These are phyloP conservation scores for Aspergillus sclerotialis DNA, from an alignment of 2,329 filamentous ascomycete species.

Conservation along the genomic window DNA sequence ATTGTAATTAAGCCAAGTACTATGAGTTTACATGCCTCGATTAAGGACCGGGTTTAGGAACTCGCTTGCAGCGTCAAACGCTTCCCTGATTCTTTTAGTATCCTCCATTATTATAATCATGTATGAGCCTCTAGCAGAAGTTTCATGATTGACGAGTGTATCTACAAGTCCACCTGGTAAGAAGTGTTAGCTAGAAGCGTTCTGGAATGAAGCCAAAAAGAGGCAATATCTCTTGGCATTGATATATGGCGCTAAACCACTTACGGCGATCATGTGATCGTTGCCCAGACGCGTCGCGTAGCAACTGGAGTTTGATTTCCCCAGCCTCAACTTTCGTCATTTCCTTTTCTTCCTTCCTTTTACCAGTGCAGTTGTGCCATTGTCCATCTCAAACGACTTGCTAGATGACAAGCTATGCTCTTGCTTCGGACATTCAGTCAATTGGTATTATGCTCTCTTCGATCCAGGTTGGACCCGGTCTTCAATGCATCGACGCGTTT, in stretches of 20 bases:
- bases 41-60: slow-evolving; percentile 34
- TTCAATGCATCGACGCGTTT: slow-evolving; percentile 8
- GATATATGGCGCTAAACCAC: too few species aligned
- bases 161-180: too few species aligned
- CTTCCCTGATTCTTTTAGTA: slow-evolving; percentile 15
- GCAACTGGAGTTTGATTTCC: too few species aligned
- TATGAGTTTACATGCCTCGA: slow-evolving; percentile 29
- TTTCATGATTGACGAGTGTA: too few species aligned
- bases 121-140: neutral
- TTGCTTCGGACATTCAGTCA: slow-evolving; percentile 2
- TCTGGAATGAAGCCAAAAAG: too few species aligned
- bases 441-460: slow-evolving; percentile 2
- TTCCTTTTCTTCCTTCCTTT: slow-evolving; percentile 2
- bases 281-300: too few species aligned
- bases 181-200: too few species aligned
- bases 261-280: too few species aligned
- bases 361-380: slow-evolving; percentile 5
- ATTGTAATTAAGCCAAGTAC: slow-evolving; percentile 3
- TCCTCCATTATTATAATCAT: slow-evolving; percentile 21
- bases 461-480: slow-evolving; percentile 10
- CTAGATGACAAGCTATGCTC: slow-evolving; percentile 1
- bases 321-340: slow-evolving; percentile 5
- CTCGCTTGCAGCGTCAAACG: slow-evolving; percentile 26
- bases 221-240: neutral
- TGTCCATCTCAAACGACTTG: slow-evolving; percentile 6